Base-by-base conservation (phyloP, 768 basidiomycete genomes). In the Coprinellus micaceus region DNA sequence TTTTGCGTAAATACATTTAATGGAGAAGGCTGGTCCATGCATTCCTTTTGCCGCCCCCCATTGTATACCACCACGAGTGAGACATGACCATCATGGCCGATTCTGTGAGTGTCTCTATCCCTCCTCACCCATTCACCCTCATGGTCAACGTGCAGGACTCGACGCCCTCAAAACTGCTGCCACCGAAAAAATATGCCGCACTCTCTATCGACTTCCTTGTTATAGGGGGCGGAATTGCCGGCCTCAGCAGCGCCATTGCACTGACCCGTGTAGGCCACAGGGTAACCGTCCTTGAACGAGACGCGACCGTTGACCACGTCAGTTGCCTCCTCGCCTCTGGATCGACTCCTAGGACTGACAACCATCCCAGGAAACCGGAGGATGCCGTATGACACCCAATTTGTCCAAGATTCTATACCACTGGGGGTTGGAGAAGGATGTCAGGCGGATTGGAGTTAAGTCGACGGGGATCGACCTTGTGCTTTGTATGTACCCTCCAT, bases 241-340 rank as follows among this genome's bases (percentile, higher is more conserved):
- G 85, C 5, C 68, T 84, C 22, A 70, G 82, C 2, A 76, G 77
- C 56, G 85, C 84, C 0, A 71, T 80, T 57, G 77, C 79, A 3
- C 70, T 86, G 15, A 69, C 75, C 49, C 72, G 79, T 54, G 76
- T 77, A 17, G 85, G 85, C 4, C 85, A 86, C 64, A 67, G 71
- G 36, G 84, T 83, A 1, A 64, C 73, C 1, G 77, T 86, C 3
- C 65, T 85, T 22, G 85, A 86, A 60, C 59, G 60, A 25, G 65
- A 71, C 30, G 41, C 45, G 19, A 52, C 51, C 28, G 56, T 65
- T 45, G 13, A 19, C 49, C 22, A 58, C 51, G 54, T 61, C 36
- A 41, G 54, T 53, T 41, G 24, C 39, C n/a, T 7, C 19, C 24
- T n/a, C 33, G 30, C 17, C 28, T 44, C 45, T 24, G 24, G 29